Evolutionary conservation across 2,329 filamentous ascomycete species (phyloP).

Genomic region (Botryosphaeria dothidea): DNA sequence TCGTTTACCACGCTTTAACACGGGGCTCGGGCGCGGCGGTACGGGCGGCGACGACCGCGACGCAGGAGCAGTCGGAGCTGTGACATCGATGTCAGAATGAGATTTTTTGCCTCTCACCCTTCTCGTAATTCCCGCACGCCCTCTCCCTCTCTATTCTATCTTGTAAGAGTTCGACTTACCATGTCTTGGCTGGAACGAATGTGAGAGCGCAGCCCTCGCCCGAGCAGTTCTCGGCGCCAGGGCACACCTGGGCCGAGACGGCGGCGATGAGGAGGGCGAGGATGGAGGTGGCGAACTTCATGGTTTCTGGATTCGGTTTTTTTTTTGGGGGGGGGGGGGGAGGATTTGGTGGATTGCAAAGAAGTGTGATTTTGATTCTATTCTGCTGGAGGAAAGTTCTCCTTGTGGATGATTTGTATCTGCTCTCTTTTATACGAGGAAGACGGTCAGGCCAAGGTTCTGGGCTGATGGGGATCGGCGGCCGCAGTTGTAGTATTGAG

Average conservation of each 20-base stretch:
- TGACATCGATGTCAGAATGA: no score
- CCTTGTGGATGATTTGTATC: no score
- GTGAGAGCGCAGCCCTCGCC: not conserved
- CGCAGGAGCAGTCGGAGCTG: not conserved
- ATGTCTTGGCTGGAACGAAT: not conserved
- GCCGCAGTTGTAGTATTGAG: not conserved
- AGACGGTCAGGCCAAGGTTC: not conserved
- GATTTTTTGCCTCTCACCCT: not conserved
- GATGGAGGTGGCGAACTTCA: not conserved
- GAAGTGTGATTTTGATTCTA: no score
- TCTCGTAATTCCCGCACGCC: no score
- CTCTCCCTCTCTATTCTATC: no score
- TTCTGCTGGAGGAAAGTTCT: no score
- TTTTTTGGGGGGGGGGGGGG: not conserved
- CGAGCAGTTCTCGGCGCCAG: not conserved
- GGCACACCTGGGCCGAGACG: not conserved
- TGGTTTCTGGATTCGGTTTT: not conserved
- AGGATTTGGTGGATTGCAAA: not conserved
- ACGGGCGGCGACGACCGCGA: not conserved
- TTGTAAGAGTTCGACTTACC: no score
- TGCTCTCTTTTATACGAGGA: not conserved
- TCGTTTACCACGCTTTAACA: not conserved
- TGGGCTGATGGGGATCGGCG: not conserved
- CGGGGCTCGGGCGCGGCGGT: not conserved
- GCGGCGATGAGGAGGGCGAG: not conserved